Conservation (phyloP, 1,139 yeast genomes). For the Lodderomyces jiufengensis region DNA sequence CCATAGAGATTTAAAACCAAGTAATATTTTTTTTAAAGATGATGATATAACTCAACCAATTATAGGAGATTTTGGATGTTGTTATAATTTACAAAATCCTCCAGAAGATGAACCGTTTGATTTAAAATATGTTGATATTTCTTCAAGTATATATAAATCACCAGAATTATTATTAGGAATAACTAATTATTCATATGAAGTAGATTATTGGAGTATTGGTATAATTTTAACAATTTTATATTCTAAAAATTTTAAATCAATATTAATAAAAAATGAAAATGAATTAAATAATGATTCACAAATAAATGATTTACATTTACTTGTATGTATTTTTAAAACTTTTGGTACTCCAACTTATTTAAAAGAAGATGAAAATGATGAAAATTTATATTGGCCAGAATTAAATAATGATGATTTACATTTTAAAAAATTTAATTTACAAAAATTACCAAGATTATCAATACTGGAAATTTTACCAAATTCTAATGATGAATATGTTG, state of each 20-base stretch:
- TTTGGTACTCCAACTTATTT: constrained; percentile 65
- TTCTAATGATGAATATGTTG: constrained; percentile 16
- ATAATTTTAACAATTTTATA: constrained; percentile 61
- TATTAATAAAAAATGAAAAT: constrained; percentile 28
- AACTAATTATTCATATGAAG: constrained; percentile 52
- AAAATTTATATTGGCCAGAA: constrained; percentile 35
- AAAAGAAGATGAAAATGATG: constrained; percentile 35
- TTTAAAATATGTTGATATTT: constrained; percentile 63
- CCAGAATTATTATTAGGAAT: constrained; percentile 79
- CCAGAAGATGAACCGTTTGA: constrained; percentile 25
- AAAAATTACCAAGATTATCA: constrained; percentile 16
- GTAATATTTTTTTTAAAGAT: constrained; percentile 57
- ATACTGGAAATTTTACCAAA: constrained; percentile 24
- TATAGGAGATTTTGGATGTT: constrained; percentile 78
- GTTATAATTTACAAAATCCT: constrained; percentile 35
- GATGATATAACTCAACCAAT: constrained; percentile 34
- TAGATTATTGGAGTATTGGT: constrained; percentile 85
- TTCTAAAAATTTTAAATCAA: constrained; percentile 42
- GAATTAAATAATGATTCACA: constrained; percentile 19
- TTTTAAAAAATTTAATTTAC: constrained; percentile 29
- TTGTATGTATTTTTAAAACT: constrained; percentile 55
- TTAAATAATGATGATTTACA: constrained; percentile 29
- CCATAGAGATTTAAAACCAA: constrained; percentile 86
- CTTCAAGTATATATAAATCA: constrained; percentile 76
- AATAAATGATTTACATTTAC: constrained; percentile 61